Percentiles rank a stretch among this genome's conserved stretches.
Evolutionary conservation across 257 asterid species (phyloP).

Genomic region (Cynanchum wilfordii): DNA sequence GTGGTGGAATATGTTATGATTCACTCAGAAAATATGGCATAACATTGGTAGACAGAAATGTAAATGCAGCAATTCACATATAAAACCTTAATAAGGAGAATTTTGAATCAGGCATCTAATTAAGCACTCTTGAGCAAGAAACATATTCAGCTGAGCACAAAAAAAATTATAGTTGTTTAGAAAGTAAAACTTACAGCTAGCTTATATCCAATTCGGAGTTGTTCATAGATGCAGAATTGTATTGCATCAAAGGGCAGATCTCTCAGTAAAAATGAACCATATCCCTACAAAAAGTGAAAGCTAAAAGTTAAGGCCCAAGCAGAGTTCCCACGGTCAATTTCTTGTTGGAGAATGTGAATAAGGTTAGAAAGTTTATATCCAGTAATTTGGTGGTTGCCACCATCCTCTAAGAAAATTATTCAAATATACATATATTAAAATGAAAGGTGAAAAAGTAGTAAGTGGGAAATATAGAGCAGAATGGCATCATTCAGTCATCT

Average conservation of each 20-base stretch:
- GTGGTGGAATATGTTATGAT: too few species aligned
- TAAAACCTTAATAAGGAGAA: neutral
- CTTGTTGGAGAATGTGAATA: neutral
- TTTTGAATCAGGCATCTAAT: neutral
- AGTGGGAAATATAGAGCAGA: neutral
- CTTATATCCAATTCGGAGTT: conserved; percentile 87
- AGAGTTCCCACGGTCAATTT: too few species aligned
- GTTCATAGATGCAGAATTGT: conserved; percentile 55
- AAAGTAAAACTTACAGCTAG: conserved; percentile 57
- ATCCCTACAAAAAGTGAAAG: conserved; percentile 50
- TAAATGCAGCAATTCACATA: neutral
- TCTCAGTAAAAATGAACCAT: conserved; percentile 49
- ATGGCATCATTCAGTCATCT: conserved; percentile 6
- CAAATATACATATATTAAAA: neutral
- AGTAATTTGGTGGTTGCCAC: neutral
- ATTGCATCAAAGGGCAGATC: conserved; percentile 30
- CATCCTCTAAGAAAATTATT: neutral
- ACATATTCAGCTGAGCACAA: conserved; percentile 1
- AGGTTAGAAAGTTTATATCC: neutral
- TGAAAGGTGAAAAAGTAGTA: neutral
- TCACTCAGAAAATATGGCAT: too few species aligned
- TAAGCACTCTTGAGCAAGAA: neutral
- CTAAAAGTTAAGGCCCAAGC: neutral
- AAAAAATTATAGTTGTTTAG: neutral
- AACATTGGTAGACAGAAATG: too few species aligned